phyloP scores from a whole-genome alignment of 208 protist genomes.

The Leishmania braziliensis region DNA sequence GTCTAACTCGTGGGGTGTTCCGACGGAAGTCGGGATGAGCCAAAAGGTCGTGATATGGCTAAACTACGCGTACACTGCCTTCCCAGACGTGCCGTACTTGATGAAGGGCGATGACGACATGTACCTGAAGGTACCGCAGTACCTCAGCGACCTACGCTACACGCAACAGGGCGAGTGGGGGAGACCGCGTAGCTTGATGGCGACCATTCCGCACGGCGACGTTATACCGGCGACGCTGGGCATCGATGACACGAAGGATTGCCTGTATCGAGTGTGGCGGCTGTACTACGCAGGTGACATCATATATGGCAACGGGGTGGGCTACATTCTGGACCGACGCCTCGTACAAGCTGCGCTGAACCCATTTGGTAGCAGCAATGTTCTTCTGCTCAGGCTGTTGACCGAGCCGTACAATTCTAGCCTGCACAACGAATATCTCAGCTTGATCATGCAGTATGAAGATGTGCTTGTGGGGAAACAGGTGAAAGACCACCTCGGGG shows the following conservation, averaged over 20 bases:
- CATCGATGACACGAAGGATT: background rate
- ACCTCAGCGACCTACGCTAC: conserved; percentile 36
- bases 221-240: background rate
- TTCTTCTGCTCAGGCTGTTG: background rate
- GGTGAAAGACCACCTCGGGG: too few relatives aligned
- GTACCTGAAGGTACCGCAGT: conserved; percentile 55
- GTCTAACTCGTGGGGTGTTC: too few relatives aligned
- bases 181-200: background rate
- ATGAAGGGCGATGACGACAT: conserved; percentile 57
- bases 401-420: background rate
- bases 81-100: too few relatives aligned
- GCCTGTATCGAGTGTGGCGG: background rate
- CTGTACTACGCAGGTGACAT: background rate
- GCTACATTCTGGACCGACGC: background rate
- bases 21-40: too few relatives aligned
- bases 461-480: too few relatives aligned
- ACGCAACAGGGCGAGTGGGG: background rate
- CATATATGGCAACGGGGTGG: background rate
- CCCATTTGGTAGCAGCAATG: background rate
- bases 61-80: too few relatives aligned
- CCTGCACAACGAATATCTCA: background rate
- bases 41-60: too few relatives aligned
- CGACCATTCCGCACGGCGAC: background rate
- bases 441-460: too few relatives aligned
- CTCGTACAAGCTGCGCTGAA: background rate